phyloP scores from a whole-genome alignment of 2,329 filamentous ascomycete genomes.

The Ophiosphaerella herpotricha region DNA sequence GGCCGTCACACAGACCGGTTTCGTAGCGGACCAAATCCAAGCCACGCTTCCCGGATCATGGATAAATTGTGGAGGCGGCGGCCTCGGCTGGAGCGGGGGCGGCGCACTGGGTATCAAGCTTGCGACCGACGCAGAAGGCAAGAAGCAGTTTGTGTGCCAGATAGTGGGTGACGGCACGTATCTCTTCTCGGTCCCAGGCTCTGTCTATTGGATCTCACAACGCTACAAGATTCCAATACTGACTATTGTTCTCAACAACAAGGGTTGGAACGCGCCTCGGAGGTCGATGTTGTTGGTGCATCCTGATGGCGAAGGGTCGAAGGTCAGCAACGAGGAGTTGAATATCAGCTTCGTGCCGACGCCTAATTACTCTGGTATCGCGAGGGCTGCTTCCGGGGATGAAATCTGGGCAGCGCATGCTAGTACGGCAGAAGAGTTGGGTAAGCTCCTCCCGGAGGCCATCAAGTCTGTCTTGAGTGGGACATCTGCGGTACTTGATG shows the following conservation, averaged over 20 bases:
- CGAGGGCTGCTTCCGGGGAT: conserved; percentile 67
- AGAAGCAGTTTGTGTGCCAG: conserved; percentile 45
- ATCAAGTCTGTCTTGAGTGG: conserved; percentile 63
- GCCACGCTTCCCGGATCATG: conserved; percentile 70
- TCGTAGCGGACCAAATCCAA: conserved; percentile 73
- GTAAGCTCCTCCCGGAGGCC: conserved; percentile 60
- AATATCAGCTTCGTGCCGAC: conserved; percentile 70
- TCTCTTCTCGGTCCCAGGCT: conserved; percentile 67
- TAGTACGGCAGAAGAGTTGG: conserved; percentile 60
- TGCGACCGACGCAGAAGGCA: conserved; percentile 60
- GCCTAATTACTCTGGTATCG: conserved; percentile 70
- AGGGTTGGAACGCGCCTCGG: conserved; percentile 71
- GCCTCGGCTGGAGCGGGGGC: conserved; percentile 80
- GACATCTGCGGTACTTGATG: conserved; percentile 65
- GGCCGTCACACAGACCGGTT: conserved; percentile 72
- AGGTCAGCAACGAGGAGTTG: conserved; percentile 65
- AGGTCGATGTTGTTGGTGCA: conserved; percentile 67
- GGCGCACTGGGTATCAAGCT: conserved; percentile 77
- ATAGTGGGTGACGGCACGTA: conserved; percentile 71
- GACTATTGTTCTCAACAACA: conserved; percentile 71
- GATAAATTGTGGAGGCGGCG: conserved; percentile 82
- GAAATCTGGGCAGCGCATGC: conserved; percentile 65
- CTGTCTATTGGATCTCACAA: conserved; percentile 71
- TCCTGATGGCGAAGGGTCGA: conserved; percentile 65
- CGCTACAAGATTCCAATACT: conserved; percentile 69